These are phyloP conservation scores for Paratinospora sagittata DNA, from an alignment of 164 flowering plant genomes.

Conservation along the genomic window DNA sequence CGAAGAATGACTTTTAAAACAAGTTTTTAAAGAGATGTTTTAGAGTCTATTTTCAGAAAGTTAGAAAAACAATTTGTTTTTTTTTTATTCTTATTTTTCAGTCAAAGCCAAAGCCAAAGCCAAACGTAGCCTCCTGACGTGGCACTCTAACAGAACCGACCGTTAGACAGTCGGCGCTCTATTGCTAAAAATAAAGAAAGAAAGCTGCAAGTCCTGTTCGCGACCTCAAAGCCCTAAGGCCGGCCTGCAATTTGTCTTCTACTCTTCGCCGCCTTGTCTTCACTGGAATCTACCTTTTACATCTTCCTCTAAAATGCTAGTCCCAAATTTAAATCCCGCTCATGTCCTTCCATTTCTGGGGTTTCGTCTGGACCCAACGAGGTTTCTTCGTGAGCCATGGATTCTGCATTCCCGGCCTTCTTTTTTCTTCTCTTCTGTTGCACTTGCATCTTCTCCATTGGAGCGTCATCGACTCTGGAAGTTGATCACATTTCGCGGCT, in stretches of 20 bases:
- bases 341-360: background rate
- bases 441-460: background rate
- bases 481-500: constrained; percentile 39
- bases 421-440: constrained; percentile 7
- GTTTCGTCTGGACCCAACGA: background rate
- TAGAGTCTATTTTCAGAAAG: too few relatives aligned
- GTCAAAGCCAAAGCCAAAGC: too few relatives aligned
- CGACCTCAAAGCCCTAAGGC: too few relatives aligned
- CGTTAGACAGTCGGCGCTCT: too few relatives aligned
- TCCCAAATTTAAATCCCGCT: background rate
- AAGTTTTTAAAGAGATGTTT: too few relatives aligned
- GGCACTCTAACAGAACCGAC: background rate
- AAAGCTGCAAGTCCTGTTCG: too few relatives aligned
- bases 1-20: too few relatives aligned
- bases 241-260: constrained; percentile 1
- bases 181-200: too few relatives aligned
- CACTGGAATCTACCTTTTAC: background rate
- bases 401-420: constrained; percentile 21
- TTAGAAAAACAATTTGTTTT: too few relatives aligned
- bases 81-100: too few relatives aligned
- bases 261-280: background rate
- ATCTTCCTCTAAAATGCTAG: background rate
- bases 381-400: constrained; percentile 15
- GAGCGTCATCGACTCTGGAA: constrained; percentile 41
- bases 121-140: background rate